Percentiles rank a stretch among this genome's conserved stretches.
These are phyloP conservation scores for Moesziomyces aphidis DNA, from an alignment of 1,284 basidiomycete genomes.

Conservation along the genomic window DNA sequence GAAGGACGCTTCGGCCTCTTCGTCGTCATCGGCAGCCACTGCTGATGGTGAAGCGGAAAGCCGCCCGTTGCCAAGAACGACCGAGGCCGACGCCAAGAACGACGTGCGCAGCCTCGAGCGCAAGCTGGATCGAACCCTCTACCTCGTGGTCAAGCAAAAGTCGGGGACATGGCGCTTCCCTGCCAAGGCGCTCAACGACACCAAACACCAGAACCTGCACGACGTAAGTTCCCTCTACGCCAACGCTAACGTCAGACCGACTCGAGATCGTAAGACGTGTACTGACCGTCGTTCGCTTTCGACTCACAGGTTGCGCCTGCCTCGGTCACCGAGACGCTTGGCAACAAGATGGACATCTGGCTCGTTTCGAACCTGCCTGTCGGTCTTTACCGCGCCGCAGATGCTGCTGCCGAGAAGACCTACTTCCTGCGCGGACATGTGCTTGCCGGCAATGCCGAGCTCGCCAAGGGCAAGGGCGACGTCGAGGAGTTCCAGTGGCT, in stretches of 20 bases:
- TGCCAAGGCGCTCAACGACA: constrained; percentile 33
- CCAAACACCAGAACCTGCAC: constrained; percentile 42
- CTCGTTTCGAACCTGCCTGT: constrained; percentile 62
- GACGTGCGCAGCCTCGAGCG: constrained; percentile 80
- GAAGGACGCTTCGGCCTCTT: constrained; percentile 11
- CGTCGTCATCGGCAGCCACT: background rate
- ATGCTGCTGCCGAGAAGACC: constrained; percentile 36
- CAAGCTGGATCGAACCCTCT: constrained; percentile 84
- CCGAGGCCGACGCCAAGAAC: constrained; percentile 76
- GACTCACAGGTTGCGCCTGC: constrained; percentile 28
- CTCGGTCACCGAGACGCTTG: constrained; percentile 48
- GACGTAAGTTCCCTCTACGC: constrained; percentile 15
- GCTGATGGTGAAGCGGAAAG: constrained; percentile 70
- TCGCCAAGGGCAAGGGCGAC: constrained; percentile 46
- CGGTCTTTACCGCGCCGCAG: constrained; percentile 38
- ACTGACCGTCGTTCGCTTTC: background rate
- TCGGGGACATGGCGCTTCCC: constrained; percentile 47
- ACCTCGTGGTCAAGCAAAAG: constrained; percentile 77
- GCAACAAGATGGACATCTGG: constrained; percentile 64
- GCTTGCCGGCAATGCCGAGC: constrained; percentile 53
- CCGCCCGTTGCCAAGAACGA: constrained; percentile 62
- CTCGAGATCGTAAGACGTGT: background rate
- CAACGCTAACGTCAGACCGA: background rate
- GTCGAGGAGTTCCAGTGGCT: constrained; percentile 86
- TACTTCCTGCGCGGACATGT: constrained; percentile 61